Base-by-base conservation (phyloP, 2,329 filamentous ascomycete genomes). In the Ophiosphaerella herpotricha region DNA sequence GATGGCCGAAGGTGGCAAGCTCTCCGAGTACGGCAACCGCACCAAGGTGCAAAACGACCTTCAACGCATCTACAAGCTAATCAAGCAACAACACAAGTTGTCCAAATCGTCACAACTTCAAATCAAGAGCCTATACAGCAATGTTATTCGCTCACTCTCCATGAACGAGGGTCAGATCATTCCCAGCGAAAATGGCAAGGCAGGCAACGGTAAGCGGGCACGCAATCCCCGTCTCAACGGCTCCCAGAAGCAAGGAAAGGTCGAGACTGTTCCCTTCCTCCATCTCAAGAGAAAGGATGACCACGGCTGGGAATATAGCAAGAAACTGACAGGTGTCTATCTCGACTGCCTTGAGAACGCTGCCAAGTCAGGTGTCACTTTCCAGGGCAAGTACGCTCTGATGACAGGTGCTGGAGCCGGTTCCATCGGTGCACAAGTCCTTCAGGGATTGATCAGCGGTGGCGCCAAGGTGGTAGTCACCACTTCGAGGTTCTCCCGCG, bases 141-240 rank as follows among this genome's bases (percentile, higher is more conserved):
- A 97, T 67, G 91, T 99, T 54, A 85, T 97, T 59, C 91, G 93
- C 60, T 95, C 94, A 14, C 80, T 99, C 33, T 89, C 89, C 52
- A 99, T 99, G 94, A 99, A 96, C 68, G 93, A 99, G 77, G 92
- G 88, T 71, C 93, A 97, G 72, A 97, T 99, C 67, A 88, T 99
- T 59, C 90, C 92, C 33, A 89, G 89, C 71, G 91, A 96, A 69
- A 89, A 87, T 60, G 85, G 85, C 67, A 91, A 89, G 75, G 69
- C 75, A 71, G 82, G 81, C 60, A 82, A 8, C 26, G 26, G 75
- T 47, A 85, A 83, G 73, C 85, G 84, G 71, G 75, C 77, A 26
- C 78, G 79, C 55, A 82, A 79, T 57, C 77, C 78, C 50, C 78
- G 77, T 45, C 69, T 79, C 50, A 82, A 81, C 51, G 78, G 77